Evolutionary conservation across 2,329 filamentous ascomycete species (phyloP).

Genomic region (Pseudogymnoascus sp.): DNA sequence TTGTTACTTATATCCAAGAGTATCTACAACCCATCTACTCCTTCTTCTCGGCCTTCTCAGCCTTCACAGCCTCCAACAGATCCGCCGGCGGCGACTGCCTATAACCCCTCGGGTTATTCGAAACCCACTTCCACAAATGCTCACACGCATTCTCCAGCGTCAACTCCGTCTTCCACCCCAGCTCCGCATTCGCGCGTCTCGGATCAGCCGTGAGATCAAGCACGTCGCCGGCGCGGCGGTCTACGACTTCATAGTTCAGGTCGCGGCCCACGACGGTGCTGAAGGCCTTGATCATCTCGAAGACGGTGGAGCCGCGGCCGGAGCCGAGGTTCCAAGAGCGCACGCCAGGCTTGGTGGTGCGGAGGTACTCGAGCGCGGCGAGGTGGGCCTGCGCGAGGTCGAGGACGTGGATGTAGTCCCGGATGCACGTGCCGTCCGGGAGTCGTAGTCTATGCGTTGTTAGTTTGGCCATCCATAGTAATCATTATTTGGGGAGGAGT

Average conservation of each 20-base stretch:
- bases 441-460: constrained; percentile 68
- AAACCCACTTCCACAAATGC: constrained; percentile 94
- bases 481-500: neutral
- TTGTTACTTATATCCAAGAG: neutral
- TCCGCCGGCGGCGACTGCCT: constrained; percentile 81
- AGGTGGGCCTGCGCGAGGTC: constrained; percentile 84
- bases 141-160: constrained; percentile 89
- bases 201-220: constrained; percentile 93
- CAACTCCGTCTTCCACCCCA: constrained; percentile 85
- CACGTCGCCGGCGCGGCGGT: constrained; percentile 80
- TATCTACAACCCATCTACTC: neutral
- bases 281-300: constrained; percentile 96
- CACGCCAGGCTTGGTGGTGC: constrained; percentile 76
- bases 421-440: constrained; percentile 89
- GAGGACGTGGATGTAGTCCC: constrained; percentile 96
- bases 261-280: constrained; percentile 77
- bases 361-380: constrained; percentile 83
- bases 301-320: constrained; percentile 89
- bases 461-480: constrained; percentile 12
- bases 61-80: constrained; percentile 61
- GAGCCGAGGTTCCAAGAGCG: constrained; percentile 96
- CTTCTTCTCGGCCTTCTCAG: constrained; percentile 34
- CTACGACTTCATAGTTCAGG: constrained; percentile 79
- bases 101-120: constrained; percentile 95
- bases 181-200: constrained; percentile 75